Base-by-base conservation (phyloP, 495 filamentous ascomycete genomes). In the Xylaria flabelliformis region DNA sequence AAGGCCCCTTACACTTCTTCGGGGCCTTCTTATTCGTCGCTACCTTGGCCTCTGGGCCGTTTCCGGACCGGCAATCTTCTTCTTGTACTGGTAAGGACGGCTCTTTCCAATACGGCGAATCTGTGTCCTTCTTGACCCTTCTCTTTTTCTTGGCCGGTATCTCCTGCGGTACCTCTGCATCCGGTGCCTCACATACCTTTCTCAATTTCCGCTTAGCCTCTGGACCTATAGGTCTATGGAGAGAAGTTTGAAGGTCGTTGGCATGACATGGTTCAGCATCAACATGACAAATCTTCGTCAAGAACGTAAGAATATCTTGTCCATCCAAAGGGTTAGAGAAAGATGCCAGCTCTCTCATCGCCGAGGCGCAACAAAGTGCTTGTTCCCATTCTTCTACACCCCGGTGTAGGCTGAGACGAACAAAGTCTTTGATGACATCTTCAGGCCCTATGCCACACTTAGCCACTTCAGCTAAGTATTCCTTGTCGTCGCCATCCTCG, bases 331-430 rank as follows among this genome's bases (percentile, higher is more conserved):
- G 69, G 17, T 77, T n/a, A 10, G 65, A 34, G 36, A 61, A 73
- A 5, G 69, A 70, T 15, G 67, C 68, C 41, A 62, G 74, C 15
- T 77, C 67, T 61, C 65, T 74, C 70, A 82, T 69, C 6, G 75
- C n/a, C 12, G 41, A 62, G 9, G 82, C 82, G 53, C 78, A 76
- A 8, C 56, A 68, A 17, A 82, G 62, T 48, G 80, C 69, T 76
- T 81, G 75, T 7, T 78, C 55, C 76, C 77, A 82, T 48, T 83
- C 75, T 66, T 84, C 82, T 24, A 73, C 39, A 2, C 78, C 77
- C 1, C 78, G 75, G 59, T 74, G 69, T 0, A 83, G 66, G 29
- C 79, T 80, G 4, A 76, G 51, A 24, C 55, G 53, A 7, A 66
- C 36, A 9, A 83, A 70, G 26, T 74, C 58, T 21, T 76, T 36